Evolutionary conservation across 345 rosid species (phyloP).

Genomic region (Adansonia digitata): DNA sequence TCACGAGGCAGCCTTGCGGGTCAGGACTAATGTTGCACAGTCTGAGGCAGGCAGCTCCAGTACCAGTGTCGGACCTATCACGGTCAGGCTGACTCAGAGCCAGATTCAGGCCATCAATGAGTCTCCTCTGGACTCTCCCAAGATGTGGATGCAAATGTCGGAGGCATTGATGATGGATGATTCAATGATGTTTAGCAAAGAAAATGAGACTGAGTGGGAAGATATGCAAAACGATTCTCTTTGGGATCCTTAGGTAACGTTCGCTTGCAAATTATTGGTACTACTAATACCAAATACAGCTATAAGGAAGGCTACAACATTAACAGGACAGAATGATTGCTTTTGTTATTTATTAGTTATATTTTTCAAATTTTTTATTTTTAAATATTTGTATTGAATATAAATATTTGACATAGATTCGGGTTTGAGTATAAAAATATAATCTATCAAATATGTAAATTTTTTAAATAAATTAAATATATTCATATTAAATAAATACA

Average conservation of each 20-base stretch:
- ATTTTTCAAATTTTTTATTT: not conserved
- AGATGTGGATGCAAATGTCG: slow-evolving; percentile 55
- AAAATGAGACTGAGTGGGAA: slow-evolving; percentile 9
- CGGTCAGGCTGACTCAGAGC: slow-evolving; percentile 33
- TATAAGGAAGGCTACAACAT: not conserved
- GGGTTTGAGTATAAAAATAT: not conserved
- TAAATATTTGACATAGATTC: no score
- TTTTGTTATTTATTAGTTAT: not conserved
- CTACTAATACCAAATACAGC: not conserved
- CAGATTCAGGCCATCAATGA: slow-evolving; percentile 85
- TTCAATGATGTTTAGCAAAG: slow-evolving; percentile 5
- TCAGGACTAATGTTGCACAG: not conserved
- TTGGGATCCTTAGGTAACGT: slow-evolving; percentile 18
- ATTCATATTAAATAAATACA: no score
- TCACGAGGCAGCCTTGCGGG: slow-evolving; percentile 41
- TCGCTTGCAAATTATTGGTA: not conserved
- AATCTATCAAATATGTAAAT: no score
- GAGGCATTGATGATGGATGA: slow-evolving; percentile 19
- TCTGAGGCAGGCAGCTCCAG: not conserved
- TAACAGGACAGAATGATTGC: not conserved
- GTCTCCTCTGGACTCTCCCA: slow-evolving; percentile 72
- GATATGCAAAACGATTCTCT: slow-evolving; percentile 17
- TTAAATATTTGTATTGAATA: no score
- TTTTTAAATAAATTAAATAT: not conserved
- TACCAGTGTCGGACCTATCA: not conserved